Percentiles rank a stretch among this genome's conserved stretches.
phyloP scores from a whole-genome alignment of 1,284 basidiomycete species.

The Malassezia japonica region DNA sequence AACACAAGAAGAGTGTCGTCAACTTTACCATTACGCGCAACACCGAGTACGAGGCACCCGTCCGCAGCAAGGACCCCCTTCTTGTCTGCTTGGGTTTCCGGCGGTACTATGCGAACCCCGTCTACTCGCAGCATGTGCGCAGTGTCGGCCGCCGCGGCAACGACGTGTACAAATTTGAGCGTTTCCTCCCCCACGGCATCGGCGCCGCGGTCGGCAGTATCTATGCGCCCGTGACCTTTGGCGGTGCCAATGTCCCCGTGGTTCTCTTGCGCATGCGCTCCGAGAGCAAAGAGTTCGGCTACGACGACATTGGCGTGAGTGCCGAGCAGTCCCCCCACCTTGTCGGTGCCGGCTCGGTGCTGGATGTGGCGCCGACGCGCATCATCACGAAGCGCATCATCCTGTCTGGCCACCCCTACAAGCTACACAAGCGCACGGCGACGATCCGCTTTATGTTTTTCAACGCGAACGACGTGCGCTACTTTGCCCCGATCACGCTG shows the following conservation, averaged over 20 bases:
- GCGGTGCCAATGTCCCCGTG: conserved; percentile 52
- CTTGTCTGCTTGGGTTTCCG: conserved; percentile 81
- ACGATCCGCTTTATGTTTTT: conserved; percentile 99
- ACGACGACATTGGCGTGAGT: conserved; percentile 40
- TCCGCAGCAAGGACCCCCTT: conserved; percentile 87
- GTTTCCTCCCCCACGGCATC: conserved; percentile 65
- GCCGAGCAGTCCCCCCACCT: conserved; percentile 54
- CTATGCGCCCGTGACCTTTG: conserved; percentile 82
- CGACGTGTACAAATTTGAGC: conserved; percentile 94
- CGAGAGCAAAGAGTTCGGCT: conserved; percentile 28
- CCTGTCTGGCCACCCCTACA: conserved; percentile 90
- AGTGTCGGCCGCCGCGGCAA: conserved; percentile 74
- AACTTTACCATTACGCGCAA: conserved; percentile 91
- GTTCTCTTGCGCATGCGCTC: conserved; percentile 29
- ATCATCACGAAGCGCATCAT: conserved; percentile 85
- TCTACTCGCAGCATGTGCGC: conserved; percentile 78
- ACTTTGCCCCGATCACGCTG: conserved; percentile 85
- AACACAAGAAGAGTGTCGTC: conserved; percentile 87
- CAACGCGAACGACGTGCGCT: conserved; percentile 82
- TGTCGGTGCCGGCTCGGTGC: conserved; percentile 79
- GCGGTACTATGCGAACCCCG: conserved; percentile 69
- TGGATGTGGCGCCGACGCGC: conserved; percentile 70
- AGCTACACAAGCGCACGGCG: conserved; percentile 92
- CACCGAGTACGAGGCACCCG: conserved; percentile 79
- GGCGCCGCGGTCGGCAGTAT: conserved; percentile 64